These are phyloP conservation scores for Phytophthora agathidicida DNA, from an alignment of 352 stramenopile species.

Conservation along the genomic window DNA sequence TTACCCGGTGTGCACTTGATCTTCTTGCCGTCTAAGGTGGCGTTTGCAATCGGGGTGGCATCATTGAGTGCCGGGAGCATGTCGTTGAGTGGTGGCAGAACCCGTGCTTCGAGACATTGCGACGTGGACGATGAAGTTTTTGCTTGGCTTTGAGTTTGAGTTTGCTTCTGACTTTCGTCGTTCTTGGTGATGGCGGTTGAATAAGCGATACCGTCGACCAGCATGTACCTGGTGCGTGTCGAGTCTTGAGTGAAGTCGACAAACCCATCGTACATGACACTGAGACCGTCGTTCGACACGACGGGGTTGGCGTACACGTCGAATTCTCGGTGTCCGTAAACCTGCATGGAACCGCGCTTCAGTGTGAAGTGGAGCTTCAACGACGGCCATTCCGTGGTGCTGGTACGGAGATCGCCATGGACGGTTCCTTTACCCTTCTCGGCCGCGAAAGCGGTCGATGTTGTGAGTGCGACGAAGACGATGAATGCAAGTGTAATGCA, in stretches of 20 bases:
- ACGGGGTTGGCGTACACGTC: conserved; percentile 44
- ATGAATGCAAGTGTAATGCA: conserved; percentile 2
- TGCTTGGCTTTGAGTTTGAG: background rate
- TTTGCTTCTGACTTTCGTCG: conserved; percentile 8
- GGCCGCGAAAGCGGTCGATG: background rate
- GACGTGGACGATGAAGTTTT: conserved; percentile 6
- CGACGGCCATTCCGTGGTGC: conserved; percentile 35
- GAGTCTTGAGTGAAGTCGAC: conserved; percentile 29
- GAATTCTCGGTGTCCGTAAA: conserved; percentile 39
- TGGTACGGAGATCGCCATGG: conserved; percentile 27
- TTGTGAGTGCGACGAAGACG: conserved; percentile 1
- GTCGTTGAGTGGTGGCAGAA: conserved; percentile 34
- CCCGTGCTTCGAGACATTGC: conserved; percentile 25
- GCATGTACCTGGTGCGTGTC: conserved; percentile 31
- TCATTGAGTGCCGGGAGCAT: conserved; percentile 35
- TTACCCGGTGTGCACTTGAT: conserved; percentile 39
- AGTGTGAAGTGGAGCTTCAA: conserved; percentile 48
- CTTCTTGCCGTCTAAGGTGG: conserved; percentile 7
- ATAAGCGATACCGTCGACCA: conserved; percentile 46
- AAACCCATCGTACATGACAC: conserved; percentile 44
- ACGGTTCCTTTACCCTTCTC: conserved; percentile 21
- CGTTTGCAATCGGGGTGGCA: conserved; percentile 15
- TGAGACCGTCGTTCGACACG: conserved; percentile 27
- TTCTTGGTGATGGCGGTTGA: conserved; percentile 16
- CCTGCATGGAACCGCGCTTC: conserved; percentile 44